Percentiles rank a stretch among this genome's conserved stretches.
phyloP scores from a whole-genome alignment of 1,284 basidiomycete genomes.

The Ceratobasidium theobromae region DNA sequence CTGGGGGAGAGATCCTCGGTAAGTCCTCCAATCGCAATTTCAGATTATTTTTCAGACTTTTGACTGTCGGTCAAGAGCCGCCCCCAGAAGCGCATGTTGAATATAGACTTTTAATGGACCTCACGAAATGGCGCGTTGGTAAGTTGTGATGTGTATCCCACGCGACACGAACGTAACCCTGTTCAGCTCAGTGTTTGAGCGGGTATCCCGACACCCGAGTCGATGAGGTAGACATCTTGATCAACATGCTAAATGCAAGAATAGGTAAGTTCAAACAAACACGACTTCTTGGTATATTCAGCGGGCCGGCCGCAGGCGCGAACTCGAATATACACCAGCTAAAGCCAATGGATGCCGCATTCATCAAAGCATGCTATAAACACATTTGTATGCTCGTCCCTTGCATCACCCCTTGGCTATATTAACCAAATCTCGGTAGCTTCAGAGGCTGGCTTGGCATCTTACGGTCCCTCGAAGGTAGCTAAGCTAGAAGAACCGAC shows the following conservation, averaged over 20 bases:
- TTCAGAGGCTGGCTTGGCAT: slow-evolving; percentile 13
- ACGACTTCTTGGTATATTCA: not conserved
- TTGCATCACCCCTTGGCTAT: not conserved
- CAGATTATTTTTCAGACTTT: not conserved
- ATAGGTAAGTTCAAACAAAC: slow-evolving; percentile 14
- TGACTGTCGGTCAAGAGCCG: slow-evolving; percentile 1
- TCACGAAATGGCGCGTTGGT: slow-evolving; percentile 35
- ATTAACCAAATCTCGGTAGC: not conserved
- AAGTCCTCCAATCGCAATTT: not conserved
- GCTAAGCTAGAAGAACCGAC: not conserved
- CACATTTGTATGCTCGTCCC: slow-evolving; percentile 31
- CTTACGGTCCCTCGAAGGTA: slow-evolving; percentile 19
- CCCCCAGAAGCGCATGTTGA: slow-evolving; percentile 29
- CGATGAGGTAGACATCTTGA: slow-evolving; percentile 32
- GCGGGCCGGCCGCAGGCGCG: not conserved
- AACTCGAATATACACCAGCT: slow-evolving; percentile 23
- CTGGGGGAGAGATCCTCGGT: not conserved
- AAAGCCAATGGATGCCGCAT: slow-evolving; percentile 31
- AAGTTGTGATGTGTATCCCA: not conserved
- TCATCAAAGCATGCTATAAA: slow-evolving; percentile 25
- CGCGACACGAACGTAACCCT: not conserved
- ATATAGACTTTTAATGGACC: slow-evolving; percentile 27
- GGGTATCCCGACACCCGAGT: slow-evolving; percentile 34
- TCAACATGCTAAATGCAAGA: slow-evolving; percentile 31
- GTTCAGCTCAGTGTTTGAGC: slow-evolving; percentile 33